These are phyloP conservation scores for Wallacemonas sp. DNA, from an alignment of 208 protist genomes.

Conservation along the genomic window DNA sequence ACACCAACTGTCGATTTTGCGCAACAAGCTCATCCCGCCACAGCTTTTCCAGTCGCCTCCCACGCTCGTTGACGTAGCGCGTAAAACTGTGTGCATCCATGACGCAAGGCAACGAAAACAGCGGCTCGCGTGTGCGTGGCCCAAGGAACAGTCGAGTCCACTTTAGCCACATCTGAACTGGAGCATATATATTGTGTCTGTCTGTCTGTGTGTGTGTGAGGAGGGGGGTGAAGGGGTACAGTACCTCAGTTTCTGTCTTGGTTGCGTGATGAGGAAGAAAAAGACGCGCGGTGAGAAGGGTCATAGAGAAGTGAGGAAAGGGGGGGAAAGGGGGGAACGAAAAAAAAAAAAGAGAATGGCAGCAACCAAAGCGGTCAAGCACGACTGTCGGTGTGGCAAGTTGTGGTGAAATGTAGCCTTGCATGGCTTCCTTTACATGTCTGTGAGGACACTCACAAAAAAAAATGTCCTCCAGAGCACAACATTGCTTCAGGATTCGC, in stretches of 20 bases:
- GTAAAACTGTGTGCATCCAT: slow-evolving; percentile 75
- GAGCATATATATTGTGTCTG: background rate
- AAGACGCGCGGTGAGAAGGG: slow-evolving; percentile 10
- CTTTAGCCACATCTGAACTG: background rate
- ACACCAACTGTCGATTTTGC: slow-evolving; percentile 28
- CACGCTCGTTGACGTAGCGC: slow-evolving; percentile 47
- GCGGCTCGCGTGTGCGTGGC: slow-evolving; percentile 1
- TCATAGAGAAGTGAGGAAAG: slow-evolving; percentile 10
- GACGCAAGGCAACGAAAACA: slow-evolving; percentile 78
- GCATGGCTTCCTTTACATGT: too few relatives aligned
- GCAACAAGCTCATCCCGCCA: slow-evolving; percentile 30
- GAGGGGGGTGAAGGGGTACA: too few relatives aligned
- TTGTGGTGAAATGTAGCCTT: too few relatives aligned
- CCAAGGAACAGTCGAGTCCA: background rate
- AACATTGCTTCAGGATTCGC: too few relatives aligned
- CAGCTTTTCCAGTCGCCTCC: slow-evolving; percentile 34
- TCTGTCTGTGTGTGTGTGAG: background rate
- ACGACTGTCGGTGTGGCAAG: too few relatives aligned
- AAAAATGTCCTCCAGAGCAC: too few relatives aligned
- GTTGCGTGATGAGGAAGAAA: too few relatives aligned
- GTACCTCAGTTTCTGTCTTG: too few relatives aligned
- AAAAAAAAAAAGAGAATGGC: background rate
- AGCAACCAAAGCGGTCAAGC: too few relatives aligned
- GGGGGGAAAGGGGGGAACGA: slow-evolving; percentile 2
- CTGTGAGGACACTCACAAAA: too few relatives aligned